Evolutionary conservation across 345 rosid genomes (phyloP).

Genomic region (Heritiera littoralis): DNA sequence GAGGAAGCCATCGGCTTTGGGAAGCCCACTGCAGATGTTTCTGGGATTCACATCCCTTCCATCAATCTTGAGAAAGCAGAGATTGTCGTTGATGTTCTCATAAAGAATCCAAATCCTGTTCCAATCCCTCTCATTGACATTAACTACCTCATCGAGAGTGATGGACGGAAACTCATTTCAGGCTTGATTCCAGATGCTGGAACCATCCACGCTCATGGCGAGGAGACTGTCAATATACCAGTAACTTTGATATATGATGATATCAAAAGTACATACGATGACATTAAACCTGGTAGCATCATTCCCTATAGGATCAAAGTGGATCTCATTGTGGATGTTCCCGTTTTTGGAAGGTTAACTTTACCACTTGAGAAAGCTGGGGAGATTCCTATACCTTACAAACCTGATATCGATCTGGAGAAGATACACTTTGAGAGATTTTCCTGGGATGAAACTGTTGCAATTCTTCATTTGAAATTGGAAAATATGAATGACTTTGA

Average conservation of each 20-base stretch:
- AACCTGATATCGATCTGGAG: slow-evolving; percentile 85
- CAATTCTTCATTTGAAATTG: slow-evolving; percentile 78
- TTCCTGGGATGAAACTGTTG: slow-evolving; percentile 85
- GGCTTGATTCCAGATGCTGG: slow-evolving; percentile 97
- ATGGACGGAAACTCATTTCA: slow-evolving; percentile 82
- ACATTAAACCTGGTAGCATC: slow-evolving; percentile 86
- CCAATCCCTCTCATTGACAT: slow-evolving; percentile 90
- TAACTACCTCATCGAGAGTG: slow-evolving; percentile 81
- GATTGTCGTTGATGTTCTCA: slow-evolving; percentile 76
- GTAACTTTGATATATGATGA: slow-evolving; percentile 78
- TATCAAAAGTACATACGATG: slow-evolving; percentile 71
- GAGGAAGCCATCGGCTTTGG: slow-evolving; percentile 91
- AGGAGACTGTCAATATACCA: slow-evolving; percentile 93
- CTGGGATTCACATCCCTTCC: slow-evolving; percentile 70
- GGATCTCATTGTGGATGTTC: slow-evolving; percentile 86
- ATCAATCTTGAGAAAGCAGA: slow-evolving; percentile 89
- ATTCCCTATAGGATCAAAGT: slow-evolving; percentile 87
- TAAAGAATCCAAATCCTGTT: slow-evolving; percentile 89
- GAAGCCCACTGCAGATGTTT: slow-evolving; percentile 92
- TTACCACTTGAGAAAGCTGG: slow-evolving; percentile 90
- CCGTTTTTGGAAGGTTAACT: slow-evolving; percentile 82
- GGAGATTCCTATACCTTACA: slow-evolving; percentile 94
- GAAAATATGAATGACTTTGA: slow-evolving; percentile 90
- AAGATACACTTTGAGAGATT: slow-evolving; percentile 78
- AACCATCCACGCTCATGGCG: slow-evolving; percentile 83